These are phyloP conservation scores for Microsporum audouinii DNA, from an alignment of 2,329 filamentous ascomycete species.

Conservation along the genomic window DNA sequence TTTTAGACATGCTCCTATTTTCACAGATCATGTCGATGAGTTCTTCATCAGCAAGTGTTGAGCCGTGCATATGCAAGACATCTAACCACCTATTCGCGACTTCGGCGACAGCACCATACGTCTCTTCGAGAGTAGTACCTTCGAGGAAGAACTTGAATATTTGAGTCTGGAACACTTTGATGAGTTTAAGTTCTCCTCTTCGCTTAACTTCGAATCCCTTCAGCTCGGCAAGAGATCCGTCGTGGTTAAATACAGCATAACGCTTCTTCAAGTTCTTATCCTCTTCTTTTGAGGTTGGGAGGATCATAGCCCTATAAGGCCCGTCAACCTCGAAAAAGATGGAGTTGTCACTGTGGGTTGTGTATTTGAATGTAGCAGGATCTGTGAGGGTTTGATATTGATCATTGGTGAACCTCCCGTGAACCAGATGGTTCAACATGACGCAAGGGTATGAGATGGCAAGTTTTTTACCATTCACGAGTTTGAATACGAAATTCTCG, in stretches of 20 bases:
- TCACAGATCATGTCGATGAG: conserved; percentile 99
- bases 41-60: conserved; percentile 87
- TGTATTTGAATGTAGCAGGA: conserved; percentile 69
- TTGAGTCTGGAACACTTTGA: conserved; percentile 98
- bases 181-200: conserved; percentile 93
- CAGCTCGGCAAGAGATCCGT: conserved; percentile 85
- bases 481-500: conserved; percentile 86
- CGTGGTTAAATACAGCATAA: conserved; percentile 97
- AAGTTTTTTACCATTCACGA: conserved; percentile 93
- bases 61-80: conserved; percentile 77
- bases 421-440: conserved; percentile 97
- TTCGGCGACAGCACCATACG: conserved; percentile 81
- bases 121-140: conserved; percentile 73
- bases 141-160: conserved; percentile 99
- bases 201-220: conserved; percentile 98
- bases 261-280: conserved; percentile 99
- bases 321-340: conserved; percentile 99
- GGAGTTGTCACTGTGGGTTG: conserved; percentile 95
- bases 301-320: conserved; percentile 91
- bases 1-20: conserved; percentile 96
- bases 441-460: conserved; percentile 96
- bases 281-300: conserved; percentile 96
- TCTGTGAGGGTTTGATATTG: conserved; percentile 90
- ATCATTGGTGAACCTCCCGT: conserved; percentile 88
- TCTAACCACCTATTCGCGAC: conserved; percentile 96